Percentiles rank a stretch among this genome's conserved stretches.
Evolutionary conservation across 2,329 filamentous ascomycete species (phyloP).

Genomic region (Claviceps pazoutovae): DNA sequence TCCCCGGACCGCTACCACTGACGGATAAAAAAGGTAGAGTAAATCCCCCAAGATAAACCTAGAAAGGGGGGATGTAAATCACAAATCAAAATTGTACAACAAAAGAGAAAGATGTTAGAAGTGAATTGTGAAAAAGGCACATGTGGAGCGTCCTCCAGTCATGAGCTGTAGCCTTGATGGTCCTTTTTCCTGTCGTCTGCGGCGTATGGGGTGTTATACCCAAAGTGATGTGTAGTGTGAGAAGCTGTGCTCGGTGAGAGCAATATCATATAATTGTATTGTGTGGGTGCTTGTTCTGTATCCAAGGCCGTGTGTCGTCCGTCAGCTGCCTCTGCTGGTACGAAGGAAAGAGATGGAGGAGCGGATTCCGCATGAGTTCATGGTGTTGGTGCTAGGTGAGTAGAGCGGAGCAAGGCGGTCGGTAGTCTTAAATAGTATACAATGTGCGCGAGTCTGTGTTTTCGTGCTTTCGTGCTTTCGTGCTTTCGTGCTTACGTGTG

Average conservation of each 20-base stretch:
- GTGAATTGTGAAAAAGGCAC: too few relatives aligned
- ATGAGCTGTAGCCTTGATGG: too few relatives aligned
- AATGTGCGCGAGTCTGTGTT: not conserved
- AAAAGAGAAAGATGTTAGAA: too few relatives aligned
- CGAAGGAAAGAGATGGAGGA: not conserved
- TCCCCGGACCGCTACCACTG: too few relatives aligned
- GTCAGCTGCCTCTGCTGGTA: not conserved
- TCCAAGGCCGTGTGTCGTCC: slow-evolving; percentile 1
- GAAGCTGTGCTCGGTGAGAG: too few relatives aligned
- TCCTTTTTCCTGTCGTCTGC: not conserved
- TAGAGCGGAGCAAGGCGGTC: not conserved
- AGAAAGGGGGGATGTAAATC: too few relatives aligned
- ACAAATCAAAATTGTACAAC: too few relatives aligned
- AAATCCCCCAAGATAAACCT: too few relatives aligned
- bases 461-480: not conserved
- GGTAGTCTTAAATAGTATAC: not conserved
- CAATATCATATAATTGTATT: not conserved
- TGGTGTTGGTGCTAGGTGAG: not conserved
- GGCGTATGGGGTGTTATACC: not conserved
- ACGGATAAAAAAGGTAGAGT: too few relatives aligned
- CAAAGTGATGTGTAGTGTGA: not conserved
- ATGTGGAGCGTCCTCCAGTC: too few relatives aligned
- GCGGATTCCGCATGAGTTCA: not conserved
- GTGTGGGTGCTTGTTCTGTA: slow-evolving; percentile 1
- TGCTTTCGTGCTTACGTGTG: not conserved